Percentiles rank a stretch among this genome's conserved stretches.
Evolutionary conservation across 2,329 filamentous ascomycete genomes (phyloP).

Genomic region (Lithohypha guttulata): DNA sequence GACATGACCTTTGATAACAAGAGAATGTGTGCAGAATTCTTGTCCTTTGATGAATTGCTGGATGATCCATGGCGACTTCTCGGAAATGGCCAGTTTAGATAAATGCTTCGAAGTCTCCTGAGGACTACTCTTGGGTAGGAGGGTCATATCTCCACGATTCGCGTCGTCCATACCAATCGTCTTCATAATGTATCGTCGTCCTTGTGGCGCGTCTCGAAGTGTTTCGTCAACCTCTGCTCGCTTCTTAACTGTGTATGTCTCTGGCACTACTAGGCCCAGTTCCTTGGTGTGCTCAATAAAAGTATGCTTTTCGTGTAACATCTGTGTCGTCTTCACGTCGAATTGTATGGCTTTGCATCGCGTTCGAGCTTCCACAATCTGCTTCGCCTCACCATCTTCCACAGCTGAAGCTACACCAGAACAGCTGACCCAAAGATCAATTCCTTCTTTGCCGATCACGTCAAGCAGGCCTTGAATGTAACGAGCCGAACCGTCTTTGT

Average conservation of each 20-base stretch:
- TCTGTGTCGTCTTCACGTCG: slow-evolving; percentile 43
- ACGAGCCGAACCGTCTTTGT: slow-evolving; percentile 28
- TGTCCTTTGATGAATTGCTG: slow-evolving; percentile 56
- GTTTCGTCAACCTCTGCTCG: slow-evolving; percentile 43
- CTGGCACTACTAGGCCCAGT: slow-evolving; percentile 45
- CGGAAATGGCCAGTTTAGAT: slow-evolving; percentile 44
- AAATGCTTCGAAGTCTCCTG: slow-evolving; percentile 47
- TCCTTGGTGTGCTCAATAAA: slow-evolving; percentile 51
- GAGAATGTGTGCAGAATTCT: slow-evolving; percentile 62
- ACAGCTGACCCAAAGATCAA: slow-evolving; percentile 64
- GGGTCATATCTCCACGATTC: slow-evolving; percentile 50
- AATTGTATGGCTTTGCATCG: slow-evolving; percentile 55
- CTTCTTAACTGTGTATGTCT: slow-evolving; percentile 44
- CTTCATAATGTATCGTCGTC: slow-evolving; percentile 54
- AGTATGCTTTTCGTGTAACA: slow-evolving; percentile 52
- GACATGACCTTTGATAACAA: slow-evolving; percentile 55
- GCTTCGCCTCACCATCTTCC: slow-evolving; percentile 56
- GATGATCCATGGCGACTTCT: slow-evolving; percentile 50
- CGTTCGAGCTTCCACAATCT: slow-evolving; percentile 48
- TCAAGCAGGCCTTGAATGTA: slow-evolving; percentile 50
- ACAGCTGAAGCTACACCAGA: slow-evolving; percentile 56
- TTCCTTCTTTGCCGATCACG: slow-evolving; percentile 48
- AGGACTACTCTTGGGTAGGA: slow-evolving; percentile 47
- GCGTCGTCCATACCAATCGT: slow-evolving; percentile 52
- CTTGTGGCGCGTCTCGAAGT: slow-evolving; percentile 32